A percentile compares a stretch with the other conserved stretches of the same genome.
Evolutionary conservation across 148 eudicot species (phyloP).

Genomic region (Oxyria digyna): DNA sequence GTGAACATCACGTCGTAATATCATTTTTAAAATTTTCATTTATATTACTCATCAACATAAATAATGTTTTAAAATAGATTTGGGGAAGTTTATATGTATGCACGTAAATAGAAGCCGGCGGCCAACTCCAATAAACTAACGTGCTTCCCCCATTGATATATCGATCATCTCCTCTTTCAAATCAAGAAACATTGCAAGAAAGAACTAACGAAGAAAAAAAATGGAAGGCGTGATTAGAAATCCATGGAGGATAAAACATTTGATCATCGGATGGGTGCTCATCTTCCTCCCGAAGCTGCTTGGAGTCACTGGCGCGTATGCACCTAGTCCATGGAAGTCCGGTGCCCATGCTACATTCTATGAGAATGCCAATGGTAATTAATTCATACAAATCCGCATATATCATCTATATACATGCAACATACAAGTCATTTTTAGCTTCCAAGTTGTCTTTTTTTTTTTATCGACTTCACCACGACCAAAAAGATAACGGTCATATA

Average conservation of each 20-base stretch:
- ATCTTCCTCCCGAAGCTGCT: not conserved
- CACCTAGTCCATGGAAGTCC: not conserved
- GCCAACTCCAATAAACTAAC: not conserved
- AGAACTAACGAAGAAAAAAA: not conserved
- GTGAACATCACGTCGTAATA: not conserved
- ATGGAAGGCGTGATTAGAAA: not conserved
- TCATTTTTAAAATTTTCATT: not conserved
- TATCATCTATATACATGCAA: not conserved
- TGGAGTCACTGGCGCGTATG: not conserved
- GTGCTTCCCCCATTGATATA: not conserved
- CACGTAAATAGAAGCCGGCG: not conserved
- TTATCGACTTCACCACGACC: too few relatives aligned
- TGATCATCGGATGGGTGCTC: not conserved
- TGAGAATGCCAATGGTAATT: not conserved
- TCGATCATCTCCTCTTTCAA: not conserved
- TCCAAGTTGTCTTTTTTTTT: too few relatives aligned
- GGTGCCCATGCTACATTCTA: slow-evolving; percentile 1
- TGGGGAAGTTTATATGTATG: not conserved
- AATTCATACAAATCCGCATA: too few relatives aligned
- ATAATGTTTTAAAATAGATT: not conserved
- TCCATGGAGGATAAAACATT: not conserved
- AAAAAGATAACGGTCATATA: too few relatives aligned
- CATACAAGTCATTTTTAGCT: too few relatives aligned
- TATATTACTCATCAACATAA: not conserved
- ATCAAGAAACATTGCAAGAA: not conserved